Conservation (phyloP, 192 early-diverging fungal species). For the Allomyces arbusculus region DNA sequence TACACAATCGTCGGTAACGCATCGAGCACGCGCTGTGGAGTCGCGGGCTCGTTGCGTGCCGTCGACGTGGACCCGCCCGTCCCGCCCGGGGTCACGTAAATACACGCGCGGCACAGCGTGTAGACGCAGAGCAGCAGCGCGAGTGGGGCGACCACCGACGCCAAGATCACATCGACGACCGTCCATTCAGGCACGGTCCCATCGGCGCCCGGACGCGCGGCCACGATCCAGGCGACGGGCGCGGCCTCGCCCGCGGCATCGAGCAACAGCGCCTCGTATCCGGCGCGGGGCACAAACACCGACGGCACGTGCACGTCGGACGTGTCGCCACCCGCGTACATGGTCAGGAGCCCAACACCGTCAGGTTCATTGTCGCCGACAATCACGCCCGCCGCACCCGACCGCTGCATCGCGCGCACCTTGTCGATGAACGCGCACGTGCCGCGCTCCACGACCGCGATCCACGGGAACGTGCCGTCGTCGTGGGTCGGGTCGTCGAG, state of each 20-base stretch:
- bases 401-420: slow-evolving; percentile 70
- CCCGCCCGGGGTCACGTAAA: not conserved
- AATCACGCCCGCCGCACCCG: slow-evolving; percentile 64
- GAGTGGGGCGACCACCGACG: slow-evolving; percentile 62
- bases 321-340: slow-evolving; percentile 67
- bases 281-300: slow-evolving; percentile 55
- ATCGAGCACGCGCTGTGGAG: slow-evolving; percentile 46
- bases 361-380: slow-evolving; percentile 63
- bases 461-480: slow-evolving; percentile 26
- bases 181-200: not conserved
- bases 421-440: slow-evolving; percentile 77
- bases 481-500: too few species aligned
- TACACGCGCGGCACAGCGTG: slow-evolving; percentile 12
- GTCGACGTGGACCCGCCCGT: not conserved
- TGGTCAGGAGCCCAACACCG: slow-evolving; percentile 48
- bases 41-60: slow-evolving; percentile 21
- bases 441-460: slow-evolving; percentile 75
- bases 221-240: not conserved
- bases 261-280: slow-evolving; percentile 34
- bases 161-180: slow-evolving; percentile 30
- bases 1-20: slow-evolving; percentile 55
- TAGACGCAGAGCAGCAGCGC: slow-evolving; percentile 60
- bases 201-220: not conserved
- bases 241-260: not conserved
- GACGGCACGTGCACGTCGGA: slow-evolving; percentile 71